Evolutionary conservation across 1,284 basidiomycete species (phyloP), one percentile per base, ranked within the genome.

Genomic region (Cystobasidium sp.): DNA sequence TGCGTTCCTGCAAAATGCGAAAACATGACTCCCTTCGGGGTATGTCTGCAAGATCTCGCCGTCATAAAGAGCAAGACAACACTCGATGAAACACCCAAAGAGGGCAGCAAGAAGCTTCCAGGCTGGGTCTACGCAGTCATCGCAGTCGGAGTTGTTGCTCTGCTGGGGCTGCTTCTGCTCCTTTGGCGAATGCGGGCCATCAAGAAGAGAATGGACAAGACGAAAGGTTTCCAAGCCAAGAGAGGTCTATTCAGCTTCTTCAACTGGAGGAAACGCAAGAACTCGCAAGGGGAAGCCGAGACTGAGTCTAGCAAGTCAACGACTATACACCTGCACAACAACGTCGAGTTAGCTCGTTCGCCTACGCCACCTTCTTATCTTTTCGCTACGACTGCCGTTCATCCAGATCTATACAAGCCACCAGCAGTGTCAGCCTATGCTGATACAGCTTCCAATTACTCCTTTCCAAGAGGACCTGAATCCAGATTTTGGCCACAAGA

Each of bases 51-150:
- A 20, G 87, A 89, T 56, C 85, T 93, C 24, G 89, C 91, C 2
- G 80, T 82, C 0, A 68, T 84, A 3, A 7, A 84, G 88, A 52
- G 89, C 88, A 47, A 83, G 85, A 49, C 84, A 88, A 78, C 86
- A 87, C 0, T 88, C 88, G 37, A 81, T 89, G 74, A 81, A 83
- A 62, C 81, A 83, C 16, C 87, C 88, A 24, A 78, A 79, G 4
- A 84, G 85, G 12, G 79, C 81, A 1, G 78, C 81, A 14, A 81
- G 79, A n/a, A 81, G 18, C 83, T 92, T 12, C 83, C 84, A 75
- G 91, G 90, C 90, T 92, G 91, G 91, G 85, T 92, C 82, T 91
- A 91, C 77, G 84, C 91, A 52, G 86, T 92, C 75, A 91, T 92
- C 89, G 85, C 88, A 0, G 86, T 91, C 43, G 91, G 91, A 7